phyloP scores from a whole-genome alignment of 202 grass and related monocot genomes.

The Schoenoplectus triqueter region DNA sequence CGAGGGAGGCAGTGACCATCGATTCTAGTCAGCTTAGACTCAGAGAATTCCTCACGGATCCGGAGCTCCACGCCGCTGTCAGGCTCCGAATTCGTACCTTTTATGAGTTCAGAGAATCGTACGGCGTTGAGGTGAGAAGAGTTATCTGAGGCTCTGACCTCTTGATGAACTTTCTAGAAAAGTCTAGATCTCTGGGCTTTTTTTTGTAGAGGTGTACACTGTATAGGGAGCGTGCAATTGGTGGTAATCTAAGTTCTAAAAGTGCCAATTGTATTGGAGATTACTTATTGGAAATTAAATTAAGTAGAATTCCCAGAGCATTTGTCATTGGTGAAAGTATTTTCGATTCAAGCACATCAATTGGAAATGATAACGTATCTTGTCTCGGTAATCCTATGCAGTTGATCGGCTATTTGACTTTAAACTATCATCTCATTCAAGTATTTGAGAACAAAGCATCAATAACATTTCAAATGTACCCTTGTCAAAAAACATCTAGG shows the following conservation, averaged over 20 bases:
- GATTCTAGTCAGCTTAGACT: slow-evolving; percentile 39
- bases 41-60: slow-evolving; percentile 62
- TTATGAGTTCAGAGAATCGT: slow-evolving; percentile 68
- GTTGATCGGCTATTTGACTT: not conserved
- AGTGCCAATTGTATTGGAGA: not conserved
- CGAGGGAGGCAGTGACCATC: slow-evolving; percentile 15
- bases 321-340: not conserved
- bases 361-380: slow-evolving; percentile 1
- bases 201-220: not conserved
- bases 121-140: slow-evolving; percentile 73
- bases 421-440: not conserved
- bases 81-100: slow-evolving; percentile 78
- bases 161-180: slow-evolving; percentile 13
- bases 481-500: slow-evolving; percentile 32
- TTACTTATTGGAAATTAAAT: not conserved
- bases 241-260: slow-evolving; percentile 3
- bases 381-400: not conserved
- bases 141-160: not conserved
- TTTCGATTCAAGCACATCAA: not conserved
- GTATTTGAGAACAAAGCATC: not conserved
- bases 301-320: not conserved
- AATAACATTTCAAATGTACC: not conserved
- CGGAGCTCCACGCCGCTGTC: slow-evolving; percentile 67
- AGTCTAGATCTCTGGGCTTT: slow-evolving; percentile 8
- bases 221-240: too few species aligned